Evolutionary conservation across 345 rosid genomes (phyloP).

Genomic region (Eutrema heterophyllum): DNA sequence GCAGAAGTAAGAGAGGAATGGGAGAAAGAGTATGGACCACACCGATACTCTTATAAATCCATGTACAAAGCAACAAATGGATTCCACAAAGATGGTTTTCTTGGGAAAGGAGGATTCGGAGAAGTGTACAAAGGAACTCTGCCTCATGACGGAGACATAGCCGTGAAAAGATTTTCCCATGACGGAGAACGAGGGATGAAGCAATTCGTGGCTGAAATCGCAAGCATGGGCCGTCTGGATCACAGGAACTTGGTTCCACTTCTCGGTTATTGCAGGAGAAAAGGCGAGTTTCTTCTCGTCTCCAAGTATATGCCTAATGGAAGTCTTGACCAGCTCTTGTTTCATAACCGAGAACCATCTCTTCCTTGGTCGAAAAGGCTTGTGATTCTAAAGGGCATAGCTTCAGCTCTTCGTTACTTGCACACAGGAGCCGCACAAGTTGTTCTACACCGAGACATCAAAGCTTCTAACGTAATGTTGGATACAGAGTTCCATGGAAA

Average conservation of each 20-base stretch:
- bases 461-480: slow-evolving; percentile 44
- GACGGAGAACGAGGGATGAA: slow-evolving; percentile 46
- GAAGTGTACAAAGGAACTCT: slow-evolving; percentile 54
- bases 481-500: slow-evolving; percentile 36
- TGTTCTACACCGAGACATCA: slow-evolving; percentile 47
- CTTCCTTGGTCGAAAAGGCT: slow-evolving; percentile 42
- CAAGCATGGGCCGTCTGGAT: slow-evolving; percentile 39
- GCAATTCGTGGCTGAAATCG: slow-evolving; percentile 44
- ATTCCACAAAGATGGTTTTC: slow-evolving; percentile 39
- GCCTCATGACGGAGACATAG: slow-evolving; percentile 36
- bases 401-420: slow-evolving; percentile 40
- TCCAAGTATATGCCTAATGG: slow-evolving; percentile 54
- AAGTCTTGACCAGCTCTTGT: slow-evolving; percentile 45
- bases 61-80: slow-evolving; percentile 58
- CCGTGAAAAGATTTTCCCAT: slow-evolving; percentile 51
- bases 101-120: slow-evolving; percentile 63
- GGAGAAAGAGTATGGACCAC: slow-evolving; percentile 59
- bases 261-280: slow-evolving; percentile 44
- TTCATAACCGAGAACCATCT: slow-evolving; percentile 22
- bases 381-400: slow-evolving; percentile 40
- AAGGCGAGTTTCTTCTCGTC: slow-evolving; percentile 43
- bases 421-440: slow-evolving; percentile 47
- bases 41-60: slow-evolving; percentile 48
- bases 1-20: slow-evolving; percentile 57
- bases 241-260: slow-evolving; percentile 49